A percentile compares a stretch with the other conserved stretches of the same genome.
Evolutionary conservation across 805 yeast species (phyloP).

Genomic region (Wickerhamomyces sydowiorum): DNA sequence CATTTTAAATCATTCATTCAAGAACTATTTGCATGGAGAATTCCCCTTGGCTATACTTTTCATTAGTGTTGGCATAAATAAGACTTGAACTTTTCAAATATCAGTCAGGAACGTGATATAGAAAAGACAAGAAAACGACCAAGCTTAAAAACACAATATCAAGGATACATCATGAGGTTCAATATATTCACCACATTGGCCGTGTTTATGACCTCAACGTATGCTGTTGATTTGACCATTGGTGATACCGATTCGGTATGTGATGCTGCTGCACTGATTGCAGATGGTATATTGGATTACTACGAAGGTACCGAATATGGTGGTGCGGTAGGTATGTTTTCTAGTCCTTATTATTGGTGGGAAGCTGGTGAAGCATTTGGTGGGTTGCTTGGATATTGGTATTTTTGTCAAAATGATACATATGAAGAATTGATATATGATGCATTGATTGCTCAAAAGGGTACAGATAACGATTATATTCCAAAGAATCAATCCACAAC

Average conservation of each 20-base stretch:
- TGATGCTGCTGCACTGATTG: conserved; percentile 49
- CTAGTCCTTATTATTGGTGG: conserved; percentile 84
- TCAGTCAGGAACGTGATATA: too few species aligned
- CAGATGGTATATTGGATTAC: conserved; percentile 63
- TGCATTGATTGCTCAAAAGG: conserved; percentile 46
- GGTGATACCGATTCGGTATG: conserved; percentile 42
- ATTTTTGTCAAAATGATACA: conserved; percentile 64
- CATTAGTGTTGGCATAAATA: too few species aligned
- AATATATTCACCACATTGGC: conserved; percentile 2
- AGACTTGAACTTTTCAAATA: too few species aligned
- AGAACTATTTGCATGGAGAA: not conserved
- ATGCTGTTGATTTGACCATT: conserved; percentile 34
- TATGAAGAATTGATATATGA: conserved; percentile 51
- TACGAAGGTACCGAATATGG: conserved; percentile 58
- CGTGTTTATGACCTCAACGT: conserved; percentile 1
- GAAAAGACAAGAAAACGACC: not conserved
- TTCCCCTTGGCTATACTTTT: not conserved
- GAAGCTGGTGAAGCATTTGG: conserved; percentile 85
- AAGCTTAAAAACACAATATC: not conserved
- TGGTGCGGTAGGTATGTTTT: conserved; percentile 70
- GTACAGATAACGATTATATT: conserved; percentile 47
- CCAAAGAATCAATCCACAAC: conserved; percentile 61
- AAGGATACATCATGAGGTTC: conserved; percentile 3
- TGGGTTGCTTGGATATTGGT: conserved; percentile 64
- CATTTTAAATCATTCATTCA: too few species aligned